A percentile compares a stretch with the other conserved stretches of the same genome.
phyloP scores from a whole-genome alignment of 768 basidiomycete genomes.

The Russula sp. region DNA sequence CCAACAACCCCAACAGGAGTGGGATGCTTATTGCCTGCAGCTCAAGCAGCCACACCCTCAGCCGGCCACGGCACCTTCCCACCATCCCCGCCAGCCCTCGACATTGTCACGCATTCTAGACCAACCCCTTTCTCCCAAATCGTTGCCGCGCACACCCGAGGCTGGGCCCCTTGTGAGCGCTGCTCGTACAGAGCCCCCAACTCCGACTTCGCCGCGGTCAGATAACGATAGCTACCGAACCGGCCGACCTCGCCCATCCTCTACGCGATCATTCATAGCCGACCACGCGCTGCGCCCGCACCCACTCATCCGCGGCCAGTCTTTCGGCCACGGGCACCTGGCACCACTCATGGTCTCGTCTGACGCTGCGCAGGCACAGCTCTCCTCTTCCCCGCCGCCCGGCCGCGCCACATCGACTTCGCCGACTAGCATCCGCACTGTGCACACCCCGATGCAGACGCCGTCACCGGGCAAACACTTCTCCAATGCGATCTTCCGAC shows the following conservation, averaged over 20 bases:
- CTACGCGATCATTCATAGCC: slow-evolving; percentile 46
- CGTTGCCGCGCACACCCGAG: slow-evolving; percentile 3
- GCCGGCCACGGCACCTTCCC: background rate
- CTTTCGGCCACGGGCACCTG: slow-evolving; percentile 46
- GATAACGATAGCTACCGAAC: slow-evolving; percentile 30
- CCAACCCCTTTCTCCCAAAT: background rate
- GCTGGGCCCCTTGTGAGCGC: background rate
- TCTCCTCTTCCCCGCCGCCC: slow-evolving; percentile 31
- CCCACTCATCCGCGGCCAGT: slow-evolving; percentile 70
- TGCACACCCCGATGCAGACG: background rate
- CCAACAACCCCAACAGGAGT: background rate
- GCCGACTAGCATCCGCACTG: slow-evolving; percentile 23
- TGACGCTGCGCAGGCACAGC: slow-evolving; percentile 38
- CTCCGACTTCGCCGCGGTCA: slow-evolving; percentile 34
- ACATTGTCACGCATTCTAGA: background rate
- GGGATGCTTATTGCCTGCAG: slow-evolving; percentile 2
- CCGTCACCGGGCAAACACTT: slow-evolving; percentile 1
- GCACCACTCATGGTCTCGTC: slow-evolving; percentile 56
- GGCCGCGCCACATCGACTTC: slow-evolving; percentile 25
- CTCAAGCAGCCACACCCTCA: background rate
- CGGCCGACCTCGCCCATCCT: slow-evolving; percentile 49
- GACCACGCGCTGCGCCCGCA: slow-evolving; percentile 52
- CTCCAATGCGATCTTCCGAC: slow-evolving; percentile 31
- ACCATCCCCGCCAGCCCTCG: background rate
- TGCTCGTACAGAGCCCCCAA: slow-evolving; percentile 23